These are phyloP conservation scores for Beauveria scarabaeidicola DNA, from an alignment of 2,329 filamentous ascomycete genomes.

Conservation along the genomic window DNA sequence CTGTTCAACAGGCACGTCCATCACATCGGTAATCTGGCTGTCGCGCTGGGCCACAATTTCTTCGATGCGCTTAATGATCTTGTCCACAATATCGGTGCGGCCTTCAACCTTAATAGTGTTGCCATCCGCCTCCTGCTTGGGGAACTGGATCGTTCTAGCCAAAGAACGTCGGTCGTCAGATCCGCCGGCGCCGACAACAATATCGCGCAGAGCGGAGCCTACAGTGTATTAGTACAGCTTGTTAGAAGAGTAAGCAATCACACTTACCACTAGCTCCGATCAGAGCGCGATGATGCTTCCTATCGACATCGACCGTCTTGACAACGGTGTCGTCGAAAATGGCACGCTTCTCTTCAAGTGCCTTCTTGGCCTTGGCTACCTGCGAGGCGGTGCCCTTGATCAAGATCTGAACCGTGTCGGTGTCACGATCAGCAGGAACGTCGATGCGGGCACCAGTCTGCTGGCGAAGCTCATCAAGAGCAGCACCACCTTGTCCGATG, in stretches of 20 bases:
- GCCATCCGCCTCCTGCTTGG: conserved; percentile 74
- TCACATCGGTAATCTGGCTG: conserved; percentile 65
- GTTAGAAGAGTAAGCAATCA: background rate
- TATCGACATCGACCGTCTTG: conserved; percentile 80
- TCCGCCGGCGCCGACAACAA: conserved; percentile 81
- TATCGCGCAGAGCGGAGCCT: conserved; percentile 79
- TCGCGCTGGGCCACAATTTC: conserved; percentile 75
- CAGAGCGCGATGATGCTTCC: conserved; percentile 82
- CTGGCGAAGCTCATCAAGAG: conserved; percentile 82
- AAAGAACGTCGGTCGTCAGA: conserved; percentile 77
- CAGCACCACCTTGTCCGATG: conserved; percentile 82
- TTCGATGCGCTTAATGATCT: conserved; percentile 75
- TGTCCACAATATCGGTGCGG: conserved; percentile 73
- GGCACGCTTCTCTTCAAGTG: conserved; percentile 76
- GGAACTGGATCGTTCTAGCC: conserved; percentile 89
- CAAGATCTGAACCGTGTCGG: conserved; percentile 71
- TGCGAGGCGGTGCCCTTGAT: conserved; percentile 89
- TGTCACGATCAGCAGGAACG: conserved; percentile 72
- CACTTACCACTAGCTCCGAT: conserved; percentile 80
- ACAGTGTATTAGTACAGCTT: conserved; percentile 28
- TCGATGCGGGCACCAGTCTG: conserved; percentile 84
- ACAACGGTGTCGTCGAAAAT: conserved; percentile 86
- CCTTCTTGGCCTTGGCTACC: conserved; percentile 84
- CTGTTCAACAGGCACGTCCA: conserved; percentile 84
- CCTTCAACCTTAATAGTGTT: conserved; percentile 85